Evolutionary conservation across 345 rosid genomes (phyloP).

Genomic region (Chamaenerion angustifolium): DNA sequence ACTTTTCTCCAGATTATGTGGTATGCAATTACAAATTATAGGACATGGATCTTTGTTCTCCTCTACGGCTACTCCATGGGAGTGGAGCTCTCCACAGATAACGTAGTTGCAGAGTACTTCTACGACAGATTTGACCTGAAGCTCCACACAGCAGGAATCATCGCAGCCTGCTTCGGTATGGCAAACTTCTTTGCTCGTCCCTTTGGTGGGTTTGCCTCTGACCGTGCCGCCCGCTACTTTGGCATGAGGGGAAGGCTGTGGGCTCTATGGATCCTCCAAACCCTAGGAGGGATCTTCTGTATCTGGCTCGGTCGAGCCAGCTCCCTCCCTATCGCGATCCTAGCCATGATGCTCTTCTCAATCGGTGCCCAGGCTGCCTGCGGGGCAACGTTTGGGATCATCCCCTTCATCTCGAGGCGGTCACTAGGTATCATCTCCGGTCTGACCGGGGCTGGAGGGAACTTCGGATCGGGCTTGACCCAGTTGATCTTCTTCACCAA

Average conservation of each 20-base stretch:
- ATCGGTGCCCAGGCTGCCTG: slow-evolving; percentile 78
- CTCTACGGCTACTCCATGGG: slow-evolving; percentile 90
- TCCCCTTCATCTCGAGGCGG: slow-evolving; percentile 65
- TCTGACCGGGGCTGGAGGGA: slow-evolving; percentile 64
- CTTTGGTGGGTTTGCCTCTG: slow-evolving; percentile 63
- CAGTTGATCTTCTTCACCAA: slow-evolving; percentile 52
- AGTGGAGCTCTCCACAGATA: slow-evolving; percentile 70
- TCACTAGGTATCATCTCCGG: slow-evolving; percentile 74
- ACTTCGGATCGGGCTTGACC: slow-evolving; percentile 70
- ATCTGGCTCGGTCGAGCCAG: slow-evolving; percentile 60
- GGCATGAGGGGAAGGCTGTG: slow-evolving; percentile 85
- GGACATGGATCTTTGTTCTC: slow-evolving; percentile 88
- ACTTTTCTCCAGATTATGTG: slow-evolving; percentile 41
- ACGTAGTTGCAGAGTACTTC: slow-evolving; percentile 75
- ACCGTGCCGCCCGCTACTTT: slow-evolving; percentile 32
- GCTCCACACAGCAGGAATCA: slow-evolving; percentile 60
- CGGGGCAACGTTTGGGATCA: slow-evolving; percentile 68
- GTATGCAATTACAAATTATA: slow-evolving; percentile 70
- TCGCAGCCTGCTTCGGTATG: slow-evolving; percentile 86
- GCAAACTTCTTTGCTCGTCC: slow-evolving; percentile 68
- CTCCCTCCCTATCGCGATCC: slow-evolving; percentile 48
- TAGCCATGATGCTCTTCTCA: slow-evolving; percentile 70
- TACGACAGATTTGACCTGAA: slow-evolving; percentile 57
- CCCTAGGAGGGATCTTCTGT: slow-evolving; percentile 60
- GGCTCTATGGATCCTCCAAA: slow-evolving; percentile 62